These are phyloP conservation scores for Vitis riparia DNA, from an alignment of 164 flowering plant species.

Conservation along the genomic window DNA sequence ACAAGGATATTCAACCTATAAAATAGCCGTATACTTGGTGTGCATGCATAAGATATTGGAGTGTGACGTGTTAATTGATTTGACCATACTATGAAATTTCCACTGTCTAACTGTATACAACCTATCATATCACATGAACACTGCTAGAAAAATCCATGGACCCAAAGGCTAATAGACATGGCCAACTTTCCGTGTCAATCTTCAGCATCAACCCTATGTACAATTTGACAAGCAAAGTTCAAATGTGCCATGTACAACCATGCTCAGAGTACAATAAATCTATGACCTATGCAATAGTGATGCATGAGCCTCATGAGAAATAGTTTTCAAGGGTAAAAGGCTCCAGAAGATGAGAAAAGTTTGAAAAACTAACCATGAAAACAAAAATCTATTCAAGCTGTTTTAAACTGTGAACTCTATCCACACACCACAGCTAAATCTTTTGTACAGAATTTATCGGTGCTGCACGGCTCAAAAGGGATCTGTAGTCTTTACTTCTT, in stretches of 20 bases:
- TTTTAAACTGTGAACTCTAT: background rate
- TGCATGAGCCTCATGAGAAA: background rate
- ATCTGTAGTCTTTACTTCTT: constrained; percentile 65
- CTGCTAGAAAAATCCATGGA: no score
- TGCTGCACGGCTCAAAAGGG: constrained; percentile 59
- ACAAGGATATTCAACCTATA: background rate
- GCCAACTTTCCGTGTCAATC: no score
- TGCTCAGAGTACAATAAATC: no score
- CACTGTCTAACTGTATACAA: background rate
- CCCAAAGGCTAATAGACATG: no score
- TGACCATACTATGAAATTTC: no score
- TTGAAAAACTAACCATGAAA: background rate
- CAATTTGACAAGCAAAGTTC: no score
- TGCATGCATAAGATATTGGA: background rate
- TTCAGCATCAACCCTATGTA: no score
- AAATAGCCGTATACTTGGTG: background rate
- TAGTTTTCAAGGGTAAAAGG: background rate
- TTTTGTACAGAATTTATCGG: constrained; percentile 25
- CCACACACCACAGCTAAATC: constrained; percentile 17
- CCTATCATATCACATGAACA: background rate
- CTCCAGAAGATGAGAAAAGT: background rate
- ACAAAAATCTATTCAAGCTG: background rate
- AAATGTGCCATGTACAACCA: no score
- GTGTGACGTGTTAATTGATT: background rate
- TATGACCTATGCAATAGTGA: background rate